phyloP scores from a whole-genome alignment of 2,329 filamentous ascomycete genomes.

The Cordyceps fumosorosea region DNA sequence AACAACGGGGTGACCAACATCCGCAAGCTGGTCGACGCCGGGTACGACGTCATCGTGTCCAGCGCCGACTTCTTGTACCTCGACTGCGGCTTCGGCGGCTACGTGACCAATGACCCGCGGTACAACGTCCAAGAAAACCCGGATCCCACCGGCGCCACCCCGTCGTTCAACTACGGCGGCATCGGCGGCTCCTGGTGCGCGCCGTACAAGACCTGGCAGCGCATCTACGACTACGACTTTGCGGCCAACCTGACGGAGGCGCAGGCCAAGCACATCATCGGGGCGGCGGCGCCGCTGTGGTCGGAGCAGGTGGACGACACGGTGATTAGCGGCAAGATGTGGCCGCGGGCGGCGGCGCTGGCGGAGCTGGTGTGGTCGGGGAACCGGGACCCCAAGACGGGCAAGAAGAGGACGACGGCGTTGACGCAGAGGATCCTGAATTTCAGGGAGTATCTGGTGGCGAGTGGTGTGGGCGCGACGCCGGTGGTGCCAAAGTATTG shows the following conservation, averaged over 20 bases:
- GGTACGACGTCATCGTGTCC: slow-evolving; percentile 51
- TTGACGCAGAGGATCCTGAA: slow-evolving; percentile 10
- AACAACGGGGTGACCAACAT: slow-evolving; percentile 47
- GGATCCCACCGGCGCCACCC: slow-evolving; percentile 25
- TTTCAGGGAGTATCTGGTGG: slow-evolving; percentile 11
- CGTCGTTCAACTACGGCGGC: slow-evolving; percentile 50
- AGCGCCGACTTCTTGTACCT: slow-evolving; percentile 50
- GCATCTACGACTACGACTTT: slow-evolving; percentile 54
- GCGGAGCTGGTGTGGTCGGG: slow-evolving; percentile 51
- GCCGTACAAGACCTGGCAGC: slow-evolving; percentile 54
- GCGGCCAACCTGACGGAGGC: slow-evolving; percentile 38
- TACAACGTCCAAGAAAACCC: slow-evolving; percentile 50
- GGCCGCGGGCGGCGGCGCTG: slow-evolving; percentile 50
- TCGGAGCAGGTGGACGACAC: slow-evolving; percentile 49
- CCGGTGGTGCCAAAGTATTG: slow-evolving; percentile 52
- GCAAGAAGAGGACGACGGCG: slow-evolving; percentile 10
- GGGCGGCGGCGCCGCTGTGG: slow-evolving; percentile 46
- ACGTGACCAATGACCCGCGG: slow-evolving; percentile 46
- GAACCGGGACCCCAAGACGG: slow-evolving; percentile 36
- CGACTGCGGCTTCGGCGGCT: slow-evolving; percentile 49
- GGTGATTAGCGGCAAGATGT: slow-evolving; percentile 43
- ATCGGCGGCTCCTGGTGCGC: slow-evolving; percentile 50
- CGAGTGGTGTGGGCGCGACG: slow-evolving; percentile 27
- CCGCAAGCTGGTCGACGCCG: slow-evolving; percentile 39
- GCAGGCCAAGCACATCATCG: slow-evolving; percentile 43